Evolutionary conservation across 441 rosid species (phyloP).

Genomic region (Biscutella laevigata): DNA sequence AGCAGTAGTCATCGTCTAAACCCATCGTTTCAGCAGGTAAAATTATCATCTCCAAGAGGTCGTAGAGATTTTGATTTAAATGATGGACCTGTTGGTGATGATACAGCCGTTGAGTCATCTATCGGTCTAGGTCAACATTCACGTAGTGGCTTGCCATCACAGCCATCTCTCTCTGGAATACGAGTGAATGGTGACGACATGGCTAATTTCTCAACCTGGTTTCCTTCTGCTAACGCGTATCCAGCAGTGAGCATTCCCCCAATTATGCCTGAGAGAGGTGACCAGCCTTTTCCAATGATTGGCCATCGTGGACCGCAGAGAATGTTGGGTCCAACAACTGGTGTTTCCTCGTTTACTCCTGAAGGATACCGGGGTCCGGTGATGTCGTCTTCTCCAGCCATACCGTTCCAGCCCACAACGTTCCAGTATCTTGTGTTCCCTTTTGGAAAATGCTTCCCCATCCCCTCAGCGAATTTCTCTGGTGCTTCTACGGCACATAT

Average conservation of each 20-base stretch:
- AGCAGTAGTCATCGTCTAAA: constrained; percentile 36
- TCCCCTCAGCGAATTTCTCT: constrained; percentile 37
- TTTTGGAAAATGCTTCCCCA: constrained; percentile 37
- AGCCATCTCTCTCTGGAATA: constrained; percentile 40
- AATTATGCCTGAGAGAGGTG: constrained; percentile 53
- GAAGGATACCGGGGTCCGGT: constrained; percentile 43
- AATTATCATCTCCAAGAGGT: constrained; percentile 33
- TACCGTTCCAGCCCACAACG: constrained; percentile 33
- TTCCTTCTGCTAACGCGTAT: constrained; percentile 42
- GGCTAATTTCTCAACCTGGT: constrained; percentile 59
- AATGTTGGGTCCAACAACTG: constrained; percentile 36
- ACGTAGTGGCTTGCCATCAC: constrained; percentile 38
- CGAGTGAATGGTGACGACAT: constrained; percentile 37
- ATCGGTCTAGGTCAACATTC: constrained; percentile 35
- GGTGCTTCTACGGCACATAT: constrained; percentile 42
- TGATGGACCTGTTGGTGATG: constrained; percentile 77
- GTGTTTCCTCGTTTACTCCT: constrained; percentile 35
- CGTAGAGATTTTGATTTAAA: constrained; percentile 78
- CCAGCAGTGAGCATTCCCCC: constrained; percentile 54
- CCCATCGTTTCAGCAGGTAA: constrained; percentile 27
- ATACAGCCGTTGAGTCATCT: constrained; percentile 40
- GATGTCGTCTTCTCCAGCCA: constrained; percentile 46
- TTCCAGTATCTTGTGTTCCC: constrained; percentile 53
- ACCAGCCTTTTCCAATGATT: constrained; percentile 54
- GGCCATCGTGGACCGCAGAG: constrained; percentile 45